These are phyloP conservation scores for Gossypium australe DNA, from an alignment of 345 rosid species.

Conservation along the genomic window DNA sequence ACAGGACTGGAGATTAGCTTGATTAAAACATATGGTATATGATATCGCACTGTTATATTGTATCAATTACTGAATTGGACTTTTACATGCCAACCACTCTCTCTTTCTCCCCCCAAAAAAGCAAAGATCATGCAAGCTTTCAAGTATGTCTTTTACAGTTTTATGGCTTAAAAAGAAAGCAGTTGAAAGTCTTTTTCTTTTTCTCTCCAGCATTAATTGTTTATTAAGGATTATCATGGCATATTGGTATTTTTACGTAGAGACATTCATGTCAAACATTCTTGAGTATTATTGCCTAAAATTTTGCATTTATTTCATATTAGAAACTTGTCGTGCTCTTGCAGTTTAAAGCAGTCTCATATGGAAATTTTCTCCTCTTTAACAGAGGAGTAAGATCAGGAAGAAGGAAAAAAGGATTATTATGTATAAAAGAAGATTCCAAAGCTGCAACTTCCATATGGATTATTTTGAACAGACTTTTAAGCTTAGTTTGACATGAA, in stretches of 20 bases:
- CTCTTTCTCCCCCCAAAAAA: neutral
- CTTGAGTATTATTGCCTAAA: neutral
- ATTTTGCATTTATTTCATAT: neutral
- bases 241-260: neutral
- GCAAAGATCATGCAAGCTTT: neutral
- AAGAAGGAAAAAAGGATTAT: neutral
- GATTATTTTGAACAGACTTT: neutral
- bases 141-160: neutral
- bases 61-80: neutral
- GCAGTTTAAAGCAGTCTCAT: neutral
- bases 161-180: neutral
- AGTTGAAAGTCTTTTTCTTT: neutral
- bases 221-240: neutral
- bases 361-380: neutral
- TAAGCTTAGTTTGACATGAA: neutral
- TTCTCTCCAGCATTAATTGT: neutral
- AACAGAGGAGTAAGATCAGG: neutral
- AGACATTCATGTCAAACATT: neutral
- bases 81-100: neutral
- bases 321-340: neutral
- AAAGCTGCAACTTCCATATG: neutral
- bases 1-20: neutral
- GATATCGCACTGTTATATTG: neutral
- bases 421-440: neutral
- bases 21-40: neutral